Evolutionary conservation across 2,329 filamentous ascomycete genomes (phyloP).

Genomic region (Penicillium sp.): DNA sequence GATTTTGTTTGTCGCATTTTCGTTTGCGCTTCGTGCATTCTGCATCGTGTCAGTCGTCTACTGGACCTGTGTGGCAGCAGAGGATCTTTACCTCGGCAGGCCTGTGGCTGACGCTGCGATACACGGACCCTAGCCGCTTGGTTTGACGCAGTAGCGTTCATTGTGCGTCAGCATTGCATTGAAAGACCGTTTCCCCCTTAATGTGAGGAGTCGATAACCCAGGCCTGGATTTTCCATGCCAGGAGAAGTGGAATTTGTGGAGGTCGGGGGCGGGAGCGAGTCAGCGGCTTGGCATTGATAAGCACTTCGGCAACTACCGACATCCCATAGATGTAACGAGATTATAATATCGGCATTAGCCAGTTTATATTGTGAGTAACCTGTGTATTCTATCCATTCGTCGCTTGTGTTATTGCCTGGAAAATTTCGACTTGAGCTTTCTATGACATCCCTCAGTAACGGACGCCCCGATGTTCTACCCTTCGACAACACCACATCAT

Average conservation of each 20-base stretch:
- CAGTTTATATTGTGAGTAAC: not conserved
- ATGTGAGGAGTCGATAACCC: not conserved
- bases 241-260: not conserved
- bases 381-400: too few species aligned
- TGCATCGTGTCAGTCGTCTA: constrained; percentile 11
- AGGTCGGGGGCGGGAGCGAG: not conserved
- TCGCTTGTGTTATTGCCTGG: not conserved
- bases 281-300: constrained; percentile 1
- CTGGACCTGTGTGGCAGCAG: not conserved
- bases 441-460: not conserved
- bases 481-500: too few species aligned
- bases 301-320: not conserved
- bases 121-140: constrained; percentile 14
- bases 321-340: not conserved
- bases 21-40: constrained; percentile 27
- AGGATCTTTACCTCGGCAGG: constrained; percentile 20
- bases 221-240: not conserved
- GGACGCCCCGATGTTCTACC: not conserved
- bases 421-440: not conserved
- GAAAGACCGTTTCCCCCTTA: not conserved
- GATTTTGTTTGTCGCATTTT: constrained; percentile 25
- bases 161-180: not conserved
- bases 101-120: constrained; percentile 24
- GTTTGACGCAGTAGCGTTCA: not conserved
- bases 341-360: not conserved